Evolutionary conservation across 768 basidiomycete species (phyloP).

Genomic region (Leccinum subtestaceum): DNA sequence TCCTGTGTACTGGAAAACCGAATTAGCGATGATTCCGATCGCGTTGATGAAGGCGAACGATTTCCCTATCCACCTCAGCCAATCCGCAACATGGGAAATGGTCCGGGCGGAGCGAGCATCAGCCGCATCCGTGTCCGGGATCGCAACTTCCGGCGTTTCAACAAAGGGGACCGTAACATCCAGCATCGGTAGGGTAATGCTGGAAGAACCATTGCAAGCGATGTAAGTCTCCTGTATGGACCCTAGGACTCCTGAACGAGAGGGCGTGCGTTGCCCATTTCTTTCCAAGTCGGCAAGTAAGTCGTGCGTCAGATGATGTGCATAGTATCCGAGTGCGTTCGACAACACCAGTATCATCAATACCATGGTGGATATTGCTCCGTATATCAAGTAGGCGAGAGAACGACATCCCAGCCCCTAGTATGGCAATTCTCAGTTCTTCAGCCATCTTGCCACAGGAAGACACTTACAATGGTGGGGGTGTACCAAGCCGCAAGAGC

Average conservation of each 20-base stretch:
- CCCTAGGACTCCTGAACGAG: background rate
- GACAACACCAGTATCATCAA: constrained; percentile 32
- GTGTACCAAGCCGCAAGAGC: constrained; percentile 14
- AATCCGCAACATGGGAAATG: no score
- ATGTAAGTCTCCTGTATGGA: no score
- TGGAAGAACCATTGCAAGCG: no score
- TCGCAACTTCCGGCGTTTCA: background rate
- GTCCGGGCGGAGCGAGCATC: no score
- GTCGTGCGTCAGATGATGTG: constrained; percentile 3
- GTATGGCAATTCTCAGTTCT: background rate
- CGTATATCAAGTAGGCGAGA: constrained; percentile 31
- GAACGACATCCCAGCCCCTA: constrained; percentile 37
- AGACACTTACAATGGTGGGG: constrained; percentile 26
- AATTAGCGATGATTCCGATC: constrained; percentile 21
- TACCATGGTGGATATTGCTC: constrained; percentile 23
- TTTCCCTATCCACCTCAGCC: constrained; percentile 20
- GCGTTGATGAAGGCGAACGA: constrained; percentile 29
- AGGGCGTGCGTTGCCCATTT: background rate
- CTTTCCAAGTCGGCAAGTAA: background rate
- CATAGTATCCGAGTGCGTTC: constrained; percentile 25
- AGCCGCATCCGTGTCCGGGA: no score
- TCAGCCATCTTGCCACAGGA: background rate
- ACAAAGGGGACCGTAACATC: background rate
- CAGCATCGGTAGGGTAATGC: background rate
- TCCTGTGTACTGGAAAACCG: constrained; percentile 29